Evolutionary conservation across 176 grass and related monocot genomes (phyloP).

Genomic region (Juncus effusus): DNA sequence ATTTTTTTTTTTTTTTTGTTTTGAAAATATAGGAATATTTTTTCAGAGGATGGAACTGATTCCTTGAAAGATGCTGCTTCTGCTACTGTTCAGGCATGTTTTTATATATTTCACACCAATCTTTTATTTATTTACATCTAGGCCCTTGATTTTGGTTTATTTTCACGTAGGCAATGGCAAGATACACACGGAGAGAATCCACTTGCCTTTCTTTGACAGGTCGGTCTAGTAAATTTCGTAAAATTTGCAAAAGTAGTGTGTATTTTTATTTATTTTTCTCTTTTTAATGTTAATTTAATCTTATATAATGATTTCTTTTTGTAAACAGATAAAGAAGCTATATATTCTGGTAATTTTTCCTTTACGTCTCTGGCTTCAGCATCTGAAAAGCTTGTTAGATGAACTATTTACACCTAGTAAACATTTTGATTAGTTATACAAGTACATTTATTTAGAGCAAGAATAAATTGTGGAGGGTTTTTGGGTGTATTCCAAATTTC

Average conservation of each 20-base stretch:
- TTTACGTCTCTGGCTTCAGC: conserved; percentile 51
- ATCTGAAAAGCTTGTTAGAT: conserved; percentile 39
- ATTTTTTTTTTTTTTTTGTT: no score
- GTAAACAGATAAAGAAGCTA: conserved; percentile 70
- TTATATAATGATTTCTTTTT: conserved; percentile 20
- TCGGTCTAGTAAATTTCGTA: conserved; percentile 21
- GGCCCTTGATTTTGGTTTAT: not conserved
- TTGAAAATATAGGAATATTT: conserved; percentile 63
- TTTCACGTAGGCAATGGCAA: conserved; percentile 71
- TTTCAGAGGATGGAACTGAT: conserved; percentile 71
- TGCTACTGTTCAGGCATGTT: conserved; percentile 63
- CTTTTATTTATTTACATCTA: not conserved
- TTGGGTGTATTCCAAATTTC: conserved; percentile 11
- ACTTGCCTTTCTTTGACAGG: conserved; percentile 85
- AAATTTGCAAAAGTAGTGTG: conserved; percentile 8
- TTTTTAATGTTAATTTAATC: conserved; percentile 28
- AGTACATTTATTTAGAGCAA: conserved; percentile 21
- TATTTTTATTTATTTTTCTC: not conserved
- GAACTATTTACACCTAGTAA: conserved; percentile 18
- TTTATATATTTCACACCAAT: not conserved
- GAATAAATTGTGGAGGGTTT: not conserved
- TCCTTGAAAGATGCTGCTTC: conserved; percentile 50
- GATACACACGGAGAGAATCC: conserved; percentile 79
- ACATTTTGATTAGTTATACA: not conserved
- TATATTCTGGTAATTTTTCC: conserved; percentile 86